Evolutionary conservation across 768 basidiomycete genomes (phyloP).

Genomic region (Goffeauzyma gilvescens): DNA sequence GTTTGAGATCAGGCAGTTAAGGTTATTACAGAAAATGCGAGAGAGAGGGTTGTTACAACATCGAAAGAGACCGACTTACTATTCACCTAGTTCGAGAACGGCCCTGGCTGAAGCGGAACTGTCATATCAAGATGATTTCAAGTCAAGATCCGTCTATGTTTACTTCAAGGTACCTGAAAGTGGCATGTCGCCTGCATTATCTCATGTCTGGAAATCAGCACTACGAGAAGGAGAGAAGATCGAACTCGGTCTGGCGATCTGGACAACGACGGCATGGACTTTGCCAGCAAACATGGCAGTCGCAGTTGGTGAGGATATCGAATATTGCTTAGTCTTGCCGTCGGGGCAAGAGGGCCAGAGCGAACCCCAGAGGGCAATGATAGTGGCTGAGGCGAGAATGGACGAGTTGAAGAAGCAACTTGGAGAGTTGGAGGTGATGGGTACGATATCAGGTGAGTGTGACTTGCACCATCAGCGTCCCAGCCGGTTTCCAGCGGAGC

Average conservation of each 20-base stretch:
- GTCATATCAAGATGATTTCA: slow-evolving; percentile 68
- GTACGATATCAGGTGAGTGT: slow-evolving; percentile 24
- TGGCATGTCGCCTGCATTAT: slow-evolving; percentile 17
- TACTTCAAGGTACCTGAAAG: slow-evolving; percentile 43
- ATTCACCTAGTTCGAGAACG: slow-evolving; percentile 82
- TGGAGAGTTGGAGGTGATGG: slow-evolving; percentile 24
- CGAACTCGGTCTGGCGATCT: slow-evolving; percentile 49
- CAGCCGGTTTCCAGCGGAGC: slow-evolving; percentile 16
- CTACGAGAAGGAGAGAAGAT: neutral
- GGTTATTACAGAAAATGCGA: slow-evolving; percentile 73
- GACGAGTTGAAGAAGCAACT: slow-evolving; percentile 25
- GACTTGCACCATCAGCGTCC: slow-evolving; percentile 8
- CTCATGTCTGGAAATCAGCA: slow-evolving; percentile 9
- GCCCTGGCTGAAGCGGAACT: slow-evolving; percentile 91
- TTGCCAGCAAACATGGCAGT: slow-evolving; percentile 95
- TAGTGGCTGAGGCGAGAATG: slow-evolving; percentile 34
- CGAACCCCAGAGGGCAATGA: slow-evolving; percentile 18
- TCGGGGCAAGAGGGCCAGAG: slow-evolving; percentile 6
- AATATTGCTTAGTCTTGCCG: slow-evolving; percentile 42
- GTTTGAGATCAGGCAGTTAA: slow-evolving; percentile 75
- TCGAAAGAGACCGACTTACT: slow-evolving; percentile 75
- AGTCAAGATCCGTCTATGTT: slow-evolving; percentile 74
- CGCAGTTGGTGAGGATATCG: slow-evolving; percentile 55
- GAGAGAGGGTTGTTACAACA: slow-evolving; percentile 70
- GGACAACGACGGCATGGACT: slow-evolving; percentile 98